Base-by-base conservation (phyloP, 2,329 filamentous ascomycete genomes). In the Nigrograna mackinnonii region DNA sequence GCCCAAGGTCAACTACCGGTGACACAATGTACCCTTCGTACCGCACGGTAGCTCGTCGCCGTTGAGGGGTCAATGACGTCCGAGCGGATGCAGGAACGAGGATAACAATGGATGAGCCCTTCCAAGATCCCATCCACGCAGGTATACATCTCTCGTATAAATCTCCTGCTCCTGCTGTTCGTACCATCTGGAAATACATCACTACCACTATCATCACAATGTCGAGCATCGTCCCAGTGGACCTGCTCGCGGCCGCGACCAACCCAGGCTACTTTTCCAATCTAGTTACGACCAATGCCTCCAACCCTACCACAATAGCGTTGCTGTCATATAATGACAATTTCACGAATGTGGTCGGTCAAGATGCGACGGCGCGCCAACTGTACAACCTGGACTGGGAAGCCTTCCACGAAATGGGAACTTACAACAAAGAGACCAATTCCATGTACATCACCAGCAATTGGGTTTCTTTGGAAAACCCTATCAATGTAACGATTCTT, bases 381-480 rank as follows among this genome's bases (percentile, higher is more conserved):
- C 31, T 70, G 6, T 57, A 66, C 43, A 51, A 57, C 16, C 50
- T 62, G 2, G 49, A 57, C 19, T 62, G 49, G 44, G 43, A 66
- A 22, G 60, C 64, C 5, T 69, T 69, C 47, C 72, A 75, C 51
- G 72, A 75, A 50, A 60, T 58, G 18, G 65, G 65, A 6, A 57
- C 62, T 6, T 67, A 64, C 50, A 62, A 62, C 48, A 50, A 57
- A 26, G 48, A 54, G 11, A 62, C 62, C 4, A 67, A 73, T 46
- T 66, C 64, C 17, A 43, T 74, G 5, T 74, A 72, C 49, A 64
- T 75, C 14, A 72, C 71, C 2, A 68, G 64, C 44, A 74, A 73
- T 47, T 67, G 56, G 49, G 47, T 49, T 5, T 54, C 50, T 4
- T 43, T 65, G 5, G 41, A 58, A 17, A 57, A 67, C 39, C 61